Conservation (phyloP, 345 rosid species). For the Clarkia xantiana region DNA sequence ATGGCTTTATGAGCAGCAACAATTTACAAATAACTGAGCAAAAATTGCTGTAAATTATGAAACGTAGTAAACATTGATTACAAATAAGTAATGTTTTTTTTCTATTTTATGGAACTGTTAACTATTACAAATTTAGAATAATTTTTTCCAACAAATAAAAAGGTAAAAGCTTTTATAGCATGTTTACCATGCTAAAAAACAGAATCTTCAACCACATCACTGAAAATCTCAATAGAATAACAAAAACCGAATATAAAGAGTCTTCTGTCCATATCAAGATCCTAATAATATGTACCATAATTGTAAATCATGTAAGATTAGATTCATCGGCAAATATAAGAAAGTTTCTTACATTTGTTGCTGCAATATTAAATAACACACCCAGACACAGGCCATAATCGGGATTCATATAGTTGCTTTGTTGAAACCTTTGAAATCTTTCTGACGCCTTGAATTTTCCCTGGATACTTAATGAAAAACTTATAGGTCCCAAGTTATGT, state of each 20-base stretch:
- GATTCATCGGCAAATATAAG: not conserved
- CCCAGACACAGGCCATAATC: conserved; percentile 72
- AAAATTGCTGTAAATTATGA: not conserved
- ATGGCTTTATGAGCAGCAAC: conserved; percentile 68
- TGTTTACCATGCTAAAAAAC: conserved; percentile 71
- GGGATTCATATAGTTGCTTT: conserved; percentile 86
- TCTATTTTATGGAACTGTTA: too few species aligned
- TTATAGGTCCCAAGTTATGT: too few species aligned
- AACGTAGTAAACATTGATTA: too few species aligned
- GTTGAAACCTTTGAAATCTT: conserved; percentile 51
- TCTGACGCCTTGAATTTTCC: conserved; percentile 30
- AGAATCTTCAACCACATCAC: conserved; percentile 85
- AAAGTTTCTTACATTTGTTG: conserved; percentile 55
- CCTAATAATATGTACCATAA: conserved; percentile 26
- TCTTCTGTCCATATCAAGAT: conserved; percentile 80
- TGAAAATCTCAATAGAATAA: conserved; percentile 92
- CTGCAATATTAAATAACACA: conserved; percentile 80
- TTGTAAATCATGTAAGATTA: conserved; percentile 4
- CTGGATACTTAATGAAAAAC: too few species aligned
- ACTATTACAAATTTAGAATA: too few species aligned
- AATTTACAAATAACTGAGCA: conserved; percentile 13
- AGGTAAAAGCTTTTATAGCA: not conserved
- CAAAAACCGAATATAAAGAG: conserved; percentile 96
- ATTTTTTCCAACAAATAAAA: too few species aligned
- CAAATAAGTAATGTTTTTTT: too few species aligned